Evolutionary conservation across 140 eudicot genomes (phyloP).

Genomic region (Oenanthe javanica): DNA sequence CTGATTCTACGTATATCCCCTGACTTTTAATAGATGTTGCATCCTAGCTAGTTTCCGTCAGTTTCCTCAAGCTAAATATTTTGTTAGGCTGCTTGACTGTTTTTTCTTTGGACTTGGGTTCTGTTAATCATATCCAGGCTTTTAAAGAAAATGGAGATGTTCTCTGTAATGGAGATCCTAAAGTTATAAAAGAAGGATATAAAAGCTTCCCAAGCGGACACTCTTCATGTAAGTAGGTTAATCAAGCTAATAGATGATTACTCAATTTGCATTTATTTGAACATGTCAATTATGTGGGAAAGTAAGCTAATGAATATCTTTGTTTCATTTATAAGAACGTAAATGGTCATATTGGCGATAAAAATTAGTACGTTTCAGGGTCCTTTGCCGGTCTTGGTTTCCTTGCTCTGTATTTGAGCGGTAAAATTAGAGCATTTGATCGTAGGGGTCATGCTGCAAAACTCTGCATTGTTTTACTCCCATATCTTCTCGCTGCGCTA

Average conservation of each 20-base stretch:
- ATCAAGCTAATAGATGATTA: conserved; percentile 5
- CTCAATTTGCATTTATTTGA: no score
- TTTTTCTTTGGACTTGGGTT: no score
- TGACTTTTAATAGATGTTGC: neutral
- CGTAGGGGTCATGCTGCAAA: conserved; percentile 47
- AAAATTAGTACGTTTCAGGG: conserved; percentile 25
- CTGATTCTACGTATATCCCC: neutral
- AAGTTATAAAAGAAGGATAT: conserved; percentile 50
- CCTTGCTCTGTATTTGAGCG: conserved; percentile 54
- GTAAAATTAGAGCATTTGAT: conserved; percentile 44
- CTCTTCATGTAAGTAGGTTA: conserved; percentile 33
- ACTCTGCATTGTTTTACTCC: conserved; percentile 44
- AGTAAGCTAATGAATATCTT: no score
- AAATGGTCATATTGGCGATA: neutral
- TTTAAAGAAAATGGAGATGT: no score
- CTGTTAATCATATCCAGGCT: no score
- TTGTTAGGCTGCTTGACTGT: no score
- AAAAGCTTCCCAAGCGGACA: conserved; percentile 78
- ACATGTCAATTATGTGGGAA: no score
- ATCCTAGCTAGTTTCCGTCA: no score
- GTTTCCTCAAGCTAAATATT: no score
- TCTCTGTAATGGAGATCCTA: conserved; percentile 35
- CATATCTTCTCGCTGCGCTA: conserved; percentile 44
- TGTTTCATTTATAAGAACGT: no score
- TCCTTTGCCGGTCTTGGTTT: conserved; percentile 66